Evolutionary conservation across 2,329 filamentous ascomycete species (phyloP).

Genomic region (Trichoderma afroharzianum): DNA sequence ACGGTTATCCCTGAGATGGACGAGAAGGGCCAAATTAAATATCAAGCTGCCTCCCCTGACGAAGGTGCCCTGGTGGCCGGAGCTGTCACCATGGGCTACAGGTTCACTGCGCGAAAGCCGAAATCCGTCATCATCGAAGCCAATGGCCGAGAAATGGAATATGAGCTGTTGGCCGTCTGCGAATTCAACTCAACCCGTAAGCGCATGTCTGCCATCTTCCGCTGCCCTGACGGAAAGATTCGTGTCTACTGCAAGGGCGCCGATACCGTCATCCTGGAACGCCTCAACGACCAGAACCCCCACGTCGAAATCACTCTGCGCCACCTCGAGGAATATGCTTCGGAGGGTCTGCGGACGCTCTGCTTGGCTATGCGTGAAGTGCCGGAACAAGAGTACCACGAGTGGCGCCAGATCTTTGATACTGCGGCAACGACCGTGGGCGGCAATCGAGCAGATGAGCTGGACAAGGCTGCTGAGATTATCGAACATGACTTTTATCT

Average conservation of each 20-base stretch:
- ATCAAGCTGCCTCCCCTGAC: constrained; percentile 95
- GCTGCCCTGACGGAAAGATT: constrained; percentile 93
- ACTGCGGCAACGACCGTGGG: constrained; percentile 84
- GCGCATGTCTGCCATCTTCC: constrained; percentile 95
- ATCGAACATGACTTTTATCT: constrained; percentile 91
- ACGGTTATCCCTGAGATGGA: constrained; percentile 92
- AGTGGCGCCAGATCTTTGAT: constrained; percentile 85
- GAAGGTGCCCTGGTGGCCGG: constrained; percentile 96
- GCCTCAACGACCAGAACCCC: constrained; percentile 76
- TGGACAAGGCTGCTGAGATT: constrained; percentile 94
- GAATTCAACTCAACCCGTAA: constrained; percentile 96
- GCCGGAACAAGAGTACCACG: constrained; percentile 79
- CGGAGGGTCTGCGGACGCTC: constrained; percentile 88
- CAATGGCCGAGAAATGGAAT: constrained; percentile 69
- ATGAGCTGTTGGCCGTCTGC: constrained; percentile 91
- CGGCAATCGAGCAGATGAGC: constrained; percentile 87
- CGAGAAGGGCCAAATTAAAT: constrained; percentile 84
- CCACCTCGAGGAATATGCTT: constrained; percentile 97
- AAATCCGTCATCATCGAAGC: constrained; percentile 80
- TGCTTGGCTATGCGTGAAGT: constrained; percentile 94
- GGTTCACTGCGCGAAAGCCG: constrained; percentile 86
- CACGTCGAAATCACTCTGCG: constrained; percentile 86
- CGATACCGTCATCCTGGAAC: constrained; percentile 94
- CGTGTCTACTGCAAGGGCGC: constrained; percentile 94
- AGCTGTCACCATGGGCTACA: constrained; percentile 79